Percentiles rank a stretch among this genome's conserved stretches.
These are phyloP conservation scores for Naganishia randhawae DNA, from an alignment of 768 basidiomycete genomes.

Conservation along the genomic window DNA sequence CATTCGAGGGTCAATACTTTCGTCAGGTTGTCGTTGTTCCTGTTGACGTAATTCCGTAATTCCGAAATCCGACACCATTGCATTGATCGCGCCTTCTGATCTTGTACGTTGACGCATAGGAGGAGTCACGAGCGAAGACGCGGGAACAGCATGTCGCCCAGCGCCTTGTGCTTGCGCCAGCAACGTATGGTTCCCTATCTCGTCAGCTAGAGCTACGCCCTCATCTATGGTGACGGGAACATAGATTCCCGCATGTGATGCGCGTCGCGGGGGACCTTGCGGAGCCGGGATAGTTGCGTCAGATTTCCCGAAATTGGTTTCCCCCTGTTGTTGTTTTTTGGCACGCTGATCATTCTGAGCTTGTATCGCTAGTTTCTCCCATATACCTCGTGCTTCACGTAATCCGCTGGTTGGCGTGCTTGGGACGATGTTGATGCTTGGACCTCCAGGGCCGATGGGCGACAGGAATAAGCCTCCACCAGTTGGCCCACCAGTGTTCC, in stretches of 20 bases:
- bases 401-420: slow-evolving; percentile 31
- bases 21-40: slow-evolving; percentile 15
- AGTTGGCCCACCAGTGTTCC: not conserved
- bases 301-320: not conserved
- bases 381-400: slow-evolving; percentile 28
- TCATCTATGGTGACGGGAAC: slow-evolving; percentile 8
- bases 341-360: slow-evolving; percentile 25
- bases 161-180: not conserved
- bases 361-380: slow-evolving; percentile 30
- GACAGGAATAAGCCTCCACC: slow-evolving; percentile 20
- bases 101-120: slow-evolving; percentile 17
- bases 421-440: slow-evolving; percentile 32
- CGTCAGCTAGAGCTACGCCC: not conserved
- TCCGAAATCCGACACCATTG: slow-evolving; percentile 14
- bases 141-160: not conserved
- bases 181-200: not conserved
- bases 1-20: slow-evolving; percentile 25
- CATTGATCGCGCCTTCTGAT: slow-evolving; percentile 20
- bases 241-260: slow-evolving; percentile 24
- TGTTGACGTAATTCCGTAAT: not conserved
- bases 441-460: slow-evolving; percentile 30
- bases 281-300: not conserved
- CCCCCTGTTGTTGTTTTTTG: not conserved
- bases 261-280: slow-evolving; percentile 5
- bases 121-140: not conserved